A percentile compares a stretch with the other conserved stretches of the same genome.
These are phyloP conservation scores for Neofusicoccum parvum DNA, from an alignment of 2,329 filamentous ascomycete genomes.

Conservation along the genomic window DNA sequence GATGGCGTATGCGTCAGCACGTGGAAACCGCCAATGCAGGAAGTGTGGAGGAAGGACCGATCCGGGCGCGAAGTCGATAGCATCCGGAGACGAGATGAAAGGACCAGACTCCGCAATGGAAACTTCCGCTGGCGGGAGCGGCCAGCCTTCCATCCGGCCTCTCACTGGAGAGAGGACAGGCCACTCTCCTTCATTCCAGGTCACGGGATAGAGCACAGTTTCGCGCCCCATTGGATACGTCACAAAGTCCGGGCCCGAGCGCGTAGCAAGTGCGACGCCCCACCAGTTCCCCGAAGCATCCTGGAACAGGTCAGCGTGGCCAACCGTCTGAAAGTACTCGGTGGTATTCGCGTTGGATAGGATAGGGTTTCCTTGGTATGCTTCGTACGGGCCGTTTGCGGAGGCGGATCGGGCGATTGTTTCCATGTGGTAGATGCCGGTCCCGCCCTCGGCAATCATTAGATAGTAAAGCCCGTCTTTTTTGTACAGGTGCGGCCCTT, in stretches of 20 bases:
- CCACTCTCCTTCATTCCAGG: conserved; percentile 42
- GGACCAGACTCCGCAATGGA: conserved; percentile 46
- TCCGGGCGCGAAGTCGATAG: conserved; percentile 49
- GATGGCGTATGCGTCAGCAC: conserved; percentile 47
- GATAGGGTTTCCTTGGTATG: conserved; percentile 45
- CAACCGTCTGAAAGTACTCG: conserved; percentile 42
- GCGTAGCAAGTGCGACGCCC: conserved; percentile 37
- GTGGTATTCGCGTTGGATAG: conserved; percentile 43
- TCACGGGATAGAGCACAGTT: conserved; percentile 31
- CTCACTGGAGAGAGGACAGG: conserved; percentile 47
- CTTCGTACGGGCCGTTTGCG: conserved; percentile 46
- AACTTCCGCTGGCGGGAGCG: conserved; percentile 39
- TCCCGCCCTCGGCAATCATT: conserved; percentile 42
- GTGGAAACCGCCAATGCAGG: conserved; percentile 59
- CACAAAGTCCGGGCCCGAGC: conserved; percentile 35
- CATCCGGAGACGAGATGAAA: conserved; percentile 47
- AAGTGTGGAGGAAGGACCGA: conserved; percentile 56
- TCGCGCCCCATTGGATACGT: conserved; percentile 41
- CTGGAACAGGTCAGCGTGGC: conserved; percentile 42
- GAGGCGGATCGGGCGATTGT: conserved; percentile 42
- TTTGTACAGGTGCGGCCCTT: conserved; percentile 43
- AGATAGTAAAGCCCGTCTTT: conserved; percentile 42
- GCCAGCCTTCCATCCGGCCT: conserved; percentile 49
- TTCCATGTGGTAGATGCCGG: conserved; percentile 42
- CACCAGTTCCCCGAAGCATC: conserved; percentile 37